Percentiles rank a stretch among this genome's conserved stretches.
These are phyloP conservation scores for Pleurotus platypus DNA, from an alignment of 768 basidiomycete species.

Conservation along the genomic window DNA sequence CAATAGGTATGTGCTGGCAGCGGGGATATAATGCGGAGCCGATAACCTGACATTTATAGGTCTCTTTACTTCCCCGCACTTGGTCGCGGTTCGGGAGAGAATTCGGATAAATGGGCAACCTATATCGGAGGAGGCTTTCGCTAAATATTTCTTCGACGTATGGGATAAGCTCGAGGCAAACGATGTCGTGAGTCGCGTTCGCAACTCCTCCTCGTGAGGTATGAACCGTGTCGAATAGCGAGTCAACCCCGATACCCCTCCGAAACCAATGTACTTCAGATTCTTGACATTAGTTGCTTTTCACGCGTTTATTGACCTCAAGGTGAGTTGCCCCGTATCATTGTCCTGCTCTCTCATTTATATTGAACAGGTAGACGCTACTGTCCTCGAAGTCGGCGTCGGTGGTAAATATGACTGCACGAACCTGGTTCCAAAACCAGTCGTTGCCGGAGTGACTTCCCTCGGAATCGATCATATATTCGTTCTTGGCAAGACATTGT, in stretches of 20 bases:
- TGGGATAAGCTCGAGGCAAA: constrained; percentile 82
- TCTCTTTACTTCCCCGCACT: constrained; percentile 94
- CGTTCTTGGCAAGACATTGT: constrained; percentile 83
- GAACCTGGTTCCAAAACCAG: constrained; percentile 87
- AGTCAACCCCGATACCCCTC: constrained; percentile 44
- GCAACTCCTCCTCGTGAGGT: constrained; percentile 1
- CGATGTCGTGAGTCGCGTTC: constrained; percentile 40
- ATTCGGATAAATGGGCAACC: constrained; percentile 92
- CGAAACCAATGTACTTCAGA: constrained; percentile 91
- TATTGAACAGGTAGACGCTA: constrained; percentile 62
- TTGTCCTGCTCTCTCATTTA: not conserved
- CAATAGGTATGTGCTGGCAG: constrained; percentile 54
- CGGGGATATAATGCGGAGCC: not conserved
- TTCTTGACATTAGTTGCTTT: constrained; percentile 91
- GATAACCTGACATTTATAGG: constrained; percentile 41
- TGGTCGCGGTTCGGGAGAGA: constrained; percentile 92
- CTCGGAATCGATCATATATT: constrained; percentile 90
- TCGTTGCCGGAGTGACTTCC: constrained; percentile 87
- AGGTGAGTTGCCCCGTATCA: constrained; percentile 17
- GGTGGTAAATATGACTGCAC: constrained; percentile 95
- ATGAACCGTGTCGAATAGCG: constrained; percentile 30
- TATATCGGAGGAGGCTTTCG: constrained; percentile 83
- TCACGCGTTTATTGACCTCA: constrained; percentile 79
- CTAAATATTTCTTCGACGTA: constrained; percentile 92
- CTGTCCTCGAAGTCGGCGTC: constrained; percentile 94